Evolutionary conservation across 2,329 filamentous ascomycete species (phyloP).

Genomic region (Epichloe elymi): DNA sequence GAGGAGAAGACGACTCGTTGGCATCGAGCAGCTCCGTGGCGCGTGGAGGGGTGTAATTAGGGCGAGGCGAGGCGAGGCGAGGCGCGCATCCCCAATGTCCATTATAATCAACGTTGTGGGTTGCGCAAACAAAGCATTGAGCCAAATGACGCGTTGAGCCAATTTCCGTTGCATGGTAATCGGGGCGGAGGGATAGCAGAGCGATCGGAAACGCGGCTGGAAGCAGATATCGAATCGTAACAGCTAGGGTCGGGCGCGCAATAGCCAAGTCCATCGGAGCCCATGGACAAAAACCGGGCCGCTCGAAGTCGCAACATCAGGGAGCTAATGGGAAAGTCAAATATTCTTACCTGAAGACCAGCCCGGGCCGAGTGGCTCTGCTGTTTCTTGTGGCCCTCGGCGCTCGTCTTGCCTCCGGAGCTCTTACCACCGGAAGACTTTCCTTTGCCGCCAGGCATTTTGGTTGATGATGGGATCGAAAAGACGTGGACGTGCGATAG

Average conservation of each 20-base stretch:
- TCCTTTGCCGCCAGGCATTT: conserved; percentile 82
- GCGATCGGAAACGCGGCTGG: background rate
- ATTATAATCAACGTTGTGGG: background rate
- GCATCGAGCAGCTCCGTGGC: background rate
- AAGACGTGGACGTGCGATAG: background rate
- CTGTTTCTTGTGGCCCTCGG: conserved; percentile 65
- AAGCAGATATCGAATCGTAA: conserved; percentile 3
- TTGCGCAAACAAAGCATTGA: background rate
- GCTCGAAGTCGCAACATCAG: conserved; percentile 1
- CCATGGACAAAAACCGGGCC: background rate
- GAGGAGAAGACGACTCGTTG: background rate
- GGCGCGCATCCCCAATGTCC: background rate
- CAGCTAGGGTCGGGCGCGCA: conserved; percentile 8
- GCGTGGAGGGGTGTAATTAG: background rate
- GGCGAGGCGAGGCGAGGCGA: background rate
- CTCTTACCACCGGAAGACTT: conserved; percentile 84
- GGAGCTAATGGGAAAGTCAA: conserved; percentile 11
- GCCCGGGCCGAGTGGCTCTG: conserved; percentile 94
- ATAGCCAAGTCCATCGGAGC: conserved; percentile 2
- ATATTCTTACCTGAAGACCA: conserved; percentile 67
- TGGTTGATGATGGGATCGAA: background rate
- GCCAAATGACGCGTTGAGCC: background rate
- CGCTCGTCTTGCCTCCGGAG: conserved; percentile 60
- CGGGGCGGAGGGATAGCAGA: background rate
- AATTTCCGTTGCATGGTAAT: background rate